These are phyloP conservation scores for Cystofilobasidium macerans DNA, from an alignment of 768 basidiomycete genomes.

Conservation along the genomic window DNA sequence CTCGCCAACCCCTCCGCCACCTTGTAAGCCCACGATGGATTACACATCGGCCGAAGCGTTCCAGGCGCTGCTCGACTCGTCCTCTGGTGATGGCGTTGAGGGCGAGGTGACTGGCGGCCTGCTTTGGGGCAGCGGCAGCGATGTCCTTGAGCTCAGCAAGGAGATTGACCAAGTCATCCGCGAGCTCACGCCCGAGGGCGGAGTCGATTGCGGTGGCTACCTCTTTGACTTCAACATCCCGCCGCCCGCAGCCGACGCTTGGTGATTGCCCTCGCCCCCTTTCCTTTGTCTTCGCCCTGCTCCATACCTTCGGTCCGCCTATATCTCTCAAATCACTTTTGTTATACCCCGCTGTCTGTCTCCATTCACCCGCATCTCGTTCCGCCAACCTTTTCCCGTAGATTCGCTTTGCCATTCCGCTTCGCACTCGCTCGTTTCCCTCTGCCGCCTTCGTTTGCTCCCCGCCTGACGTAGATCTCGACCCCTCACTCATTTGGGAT, in stretches of 20 bases:
- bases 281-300: background rate
- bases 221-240: background rate
- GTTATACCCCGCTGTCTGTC: too few species aligned
- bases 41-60: background rate
- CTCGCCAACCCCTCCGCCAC: background rate
- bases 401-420: too few species aligned
- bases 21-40: background rate
- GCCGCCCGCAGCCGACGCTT: background rate
- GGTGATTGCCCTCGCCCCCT: background rate
- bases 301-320: too few species aligned
- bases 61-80: background rate
- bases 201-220: background rate
- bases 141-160: background rate
- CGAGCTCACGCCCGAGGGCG: background rate
- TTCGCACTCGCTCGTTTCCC: too few species aligned
- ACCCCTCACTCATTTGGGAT: too few species aligned
- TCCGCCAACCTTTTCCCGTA: too few species aligned
- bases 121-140: background rate
- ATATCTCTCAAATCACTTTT: too few species aligned
- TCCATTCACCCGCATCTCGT: too few species aligned
- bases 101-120: background rate
- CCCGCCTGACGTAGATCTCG: too few species aligned
- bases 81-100: background rate
- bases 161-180: conserved; percentile 5
- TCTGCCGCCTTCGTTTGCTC: too few species aligned